A percentile compares a stretch with the other conserved stretches of the same genome.
phyloP scores from a whole-genome alignment of 345 rosid genomes.

The Lepidium africanum region DNA sequence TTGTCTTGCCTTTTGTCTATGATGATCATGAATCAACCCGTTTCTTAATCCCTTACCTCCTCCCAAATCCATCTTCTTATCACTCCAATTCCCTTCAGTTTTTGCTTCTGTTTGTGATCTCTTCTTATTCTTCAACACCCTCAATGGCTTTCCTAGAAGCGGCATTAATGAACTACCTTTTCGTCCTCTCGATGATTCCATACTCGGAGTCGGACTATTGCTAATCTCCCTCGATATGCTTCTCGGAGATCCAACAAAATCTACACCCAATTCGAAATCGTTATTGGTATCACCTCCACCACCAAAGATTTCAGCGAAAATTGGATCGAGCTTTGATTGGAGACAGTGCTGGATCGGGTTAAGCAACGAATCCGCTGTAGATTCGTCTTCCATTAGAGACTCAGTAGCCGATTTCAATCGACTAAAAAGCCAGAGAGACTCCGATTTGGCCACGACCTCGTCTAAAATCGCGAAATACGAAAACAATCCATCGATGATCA shows the following conservation, averaged over 20 bases:
- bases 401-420: slow-evolving; percentile 35
- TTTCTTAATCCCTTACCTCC: slow-evolving; percentile 45
- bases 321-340: slow-evolving; percentile 38
- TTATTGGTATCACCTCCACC: too few relatives aligned
- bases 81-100: slow-evolving; percentile 4
- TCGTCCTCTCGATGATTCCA: slow-evolving; percentile 33
- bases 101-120: slow-evolving; percentile 19
- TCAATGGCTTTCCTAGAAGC: slow-evolving; percentile 38
- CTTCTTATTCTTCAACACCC: slow-evolving; percentile 67
- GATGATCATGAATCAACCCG: slow-evolving; percentile 27
- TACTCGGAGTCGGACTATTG: too few relatives aligned
- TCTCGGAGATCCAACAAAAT: too few relatives aligned
- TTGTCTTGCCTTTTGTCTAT: slow-evolving; percentile 68
- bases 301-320: slow-evolving; percentile 16
- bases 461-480: slow-evolving; percentile 51
- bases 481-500: slow-evolving; percentile 45
- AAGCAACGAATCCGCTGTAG: slow-evolving; percentile 21
- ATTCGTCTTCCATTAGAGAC: slow-evolving; percentile 30
- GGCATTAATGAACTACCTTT: slow-evolving; percentile 29
- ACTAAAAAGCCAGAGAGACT: slow-evolving; percentile 45
- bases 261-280: too few relatives aligned
- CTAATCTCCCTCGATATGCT: too few relatives aligned
- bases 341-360: slow-evolving; percentile 30
- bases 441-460: slow-evolving; percentile 34
- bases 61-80: slow-evolving; percentile 34